Conservation (phyloP, 768 basidiomycete species). For the Psilocybe subaeruginosa region DNA sequence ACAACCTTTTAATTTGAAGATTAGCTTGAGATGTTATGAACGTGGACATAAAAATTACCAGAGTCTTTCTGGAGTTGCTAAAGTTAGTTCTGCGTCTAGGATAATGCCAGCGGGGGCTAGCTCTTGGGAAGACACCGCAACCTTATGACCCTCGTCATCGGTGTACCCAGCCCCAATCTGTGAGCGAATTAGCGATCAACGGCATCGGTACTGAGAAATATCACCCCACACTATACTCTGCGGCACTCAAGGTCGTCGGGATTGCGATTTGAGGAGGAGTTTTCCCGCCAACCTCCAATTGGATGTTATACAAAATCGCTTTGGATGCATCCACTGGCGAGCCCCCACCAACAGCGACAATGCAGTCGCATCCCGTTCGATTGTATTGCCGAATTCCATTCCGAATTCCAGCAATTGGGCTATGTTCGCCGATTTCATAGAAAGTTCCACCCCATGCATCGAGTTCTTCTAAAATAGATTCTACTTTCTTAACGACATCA, state of each 20-base stretch:
- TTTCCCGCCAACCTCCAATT: conserved; percentile 54
- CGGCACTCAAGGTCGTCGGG: conserved; percentile 81
- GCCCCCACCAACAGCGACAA: conserved; percentile 79
- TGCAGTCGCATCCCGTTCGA: conserved; percentile 61
- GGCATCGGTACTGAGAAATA: neutral
- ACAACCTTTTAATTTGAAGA: conserved; percentile 51
- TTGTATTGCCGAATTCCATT: conserved; percentile 58
- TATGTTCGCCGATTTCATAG: conserved; percentile 73
- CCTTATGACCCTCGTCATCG: conserved; percentile 69
- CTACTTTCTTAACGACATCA: conserved; percentile 58
- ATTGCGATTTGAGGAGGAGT: conserved; percentile 74
- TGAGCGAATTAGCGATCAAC: conserved; percentile 2
- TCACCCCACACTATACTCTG: conserved; percentile 64
- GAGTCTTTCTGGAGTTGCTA: conserved; percentile 72
- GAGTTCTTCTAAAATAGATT: conserved; percentile 55
- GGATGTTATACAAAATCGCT: conserved; percentile 65
- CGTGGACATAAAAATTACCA: conserved; percentile 48
- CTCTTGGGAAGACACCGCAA: conserved; percentile 53
- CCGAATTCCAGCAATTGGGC: conserved; percentile 68
- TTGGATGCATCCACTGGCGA: conserved; percentile 83
- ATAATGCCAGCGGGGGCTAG: conserved; percentile 76
- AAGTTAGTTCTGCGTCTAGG: conserved; percentile 74
- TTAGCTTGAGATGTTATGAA: conserved; percentile 1
- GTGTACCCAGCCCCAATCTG: conserved; percentile 74
- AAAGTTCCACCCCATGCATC: conserved; percentile 71